Percentiles rank a stretch among this genome's conserved stretches.
phyloP scores from a whole-genome alignment of 352 stramenopile genomes.

The Phytopythium cucurbitacearum region DNA sequence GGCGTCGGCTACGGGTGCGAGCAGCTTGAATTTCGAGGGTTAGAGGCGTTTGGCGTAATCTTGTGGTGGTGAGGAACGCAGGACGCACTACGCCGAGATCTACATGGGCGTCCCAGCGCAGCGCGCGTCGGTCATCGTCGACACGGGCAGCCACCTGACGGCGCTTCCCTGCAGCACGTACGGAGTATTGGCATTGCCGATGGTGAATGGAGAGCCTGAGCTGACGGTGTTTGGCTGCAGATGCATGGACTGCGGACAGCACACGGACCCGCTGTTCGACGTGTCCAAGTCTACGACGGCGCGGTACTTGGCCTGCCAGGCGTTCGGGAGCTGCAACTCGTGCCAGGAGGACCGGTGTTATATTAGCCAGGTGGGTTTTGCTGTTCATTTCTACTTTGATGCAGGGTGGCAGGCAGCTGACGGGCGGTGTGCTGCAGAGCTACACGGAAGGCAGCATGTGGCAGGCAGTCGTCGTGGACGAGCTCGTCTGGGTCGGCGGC shows the following conservation, averaged over 20 bases:
- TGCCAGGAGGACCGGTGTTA: constrained; percentile 66
- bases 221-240: constrained; percentile 11
- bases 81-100: constrained; percentile 82
- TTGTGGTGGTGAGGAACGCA: constrained; percentile 13
- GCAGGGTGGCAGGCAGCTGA: neutral
- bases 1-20: constrained; percentile 63
- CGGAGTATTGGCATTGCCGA: neutral
- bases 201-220: neutral
- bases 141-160: constrained; percentile 80
- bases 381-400: neutral
- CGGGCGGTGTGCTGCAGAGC: constrained; percentile 22
- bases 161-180: constrained; percentile 66
- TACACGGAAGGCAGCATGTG: constrained; percentile 90
- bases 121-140: constrained; percentile 80
- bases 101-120: constrained; percentile 77
- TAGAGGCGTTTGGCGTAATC: constrained; percentile 1
- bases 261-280: constrained; percentile 76
- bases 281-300: constrained; percentile 73
- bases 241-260: constrained; percentile 58
- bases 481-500: constrained; percentile 79
- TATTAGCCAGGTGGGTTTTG: constrained; percentile 53
- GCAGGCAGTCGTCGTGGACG: constrained; percentile 72
- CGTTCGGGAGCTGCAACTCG: constrained; percentile 41
- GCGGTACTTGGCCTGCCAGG: constrained; percentile 56
- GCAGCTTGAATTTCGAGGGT: neutral